Conservation (phyloP, 2,329 filamentous ascomycete species). For the Davidsoniella neocaledoniae region DNA sequence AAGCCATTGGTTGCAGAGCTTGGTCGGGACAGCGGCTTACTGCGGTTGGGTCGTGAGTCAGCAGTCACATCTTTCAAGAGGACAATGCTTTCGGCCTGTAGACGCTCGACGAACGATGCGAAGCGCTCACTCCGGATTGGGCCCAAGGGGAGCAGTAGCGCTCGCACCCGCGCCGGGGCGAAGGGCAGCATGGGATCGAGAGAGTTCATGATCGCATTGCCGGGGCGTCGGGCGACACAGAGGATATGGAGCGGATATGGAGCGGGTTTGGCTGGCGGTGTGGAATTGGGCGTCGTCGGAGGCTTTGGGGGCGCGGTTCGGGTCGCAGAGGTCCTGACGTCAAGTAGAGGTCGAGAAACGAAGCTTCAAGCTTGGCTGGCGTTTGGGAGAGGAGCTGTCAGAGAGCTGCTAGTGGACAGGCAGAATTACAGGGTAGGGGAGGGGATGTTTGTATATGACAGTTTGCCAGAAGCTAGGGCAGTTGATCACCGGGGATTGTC, state of each 20-base stretch:
- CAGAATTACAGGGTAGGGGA: too few species aligned
- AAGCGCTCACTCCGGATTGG: conserved; percentile 73
- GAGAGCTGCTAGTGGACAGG: too few species aligned
- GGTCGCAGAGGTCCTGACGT: not conserved
- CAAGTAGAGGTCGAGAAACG: not conserved
- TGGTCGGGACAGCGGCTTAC: conserved; percentile 31
- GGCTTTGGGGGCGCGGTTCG: not conserved
- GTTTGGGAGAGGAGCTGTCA: too few species aligned
- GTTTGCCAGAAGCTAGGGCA: too few species aligned
- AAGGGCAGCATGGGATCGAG: conserved; percentile 80
- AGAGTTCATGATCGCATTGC: conserved; percentile 49
- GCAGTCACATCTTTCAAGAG: conserved; percentile 73
- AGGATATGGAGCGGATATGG: not conserved
- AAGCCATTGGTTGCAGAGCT: not conserved
- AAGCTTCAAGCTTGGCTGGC: not conserved
- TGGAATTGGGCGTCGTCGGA: not conserved
- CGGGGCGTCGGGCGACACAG: not conserved
- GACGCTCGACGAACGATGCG: conserved; percentile 55
- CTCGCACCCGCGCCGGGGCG: conserved; percentile 79
- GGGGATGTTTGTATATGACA: too few species aligned
- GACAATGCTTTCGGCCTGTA: conserved; percentile 66
- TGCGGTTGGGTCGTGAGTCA: conserved; percentile 70
- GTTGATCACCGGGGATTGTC: too few species aligned
- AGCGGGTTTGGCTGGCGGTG: not conserved
- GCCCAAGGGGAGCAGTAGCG: conserved; percentile 71